Base-by-base conservation (phyloP, 78 protist species). In the Bodo saltans region DNA sequence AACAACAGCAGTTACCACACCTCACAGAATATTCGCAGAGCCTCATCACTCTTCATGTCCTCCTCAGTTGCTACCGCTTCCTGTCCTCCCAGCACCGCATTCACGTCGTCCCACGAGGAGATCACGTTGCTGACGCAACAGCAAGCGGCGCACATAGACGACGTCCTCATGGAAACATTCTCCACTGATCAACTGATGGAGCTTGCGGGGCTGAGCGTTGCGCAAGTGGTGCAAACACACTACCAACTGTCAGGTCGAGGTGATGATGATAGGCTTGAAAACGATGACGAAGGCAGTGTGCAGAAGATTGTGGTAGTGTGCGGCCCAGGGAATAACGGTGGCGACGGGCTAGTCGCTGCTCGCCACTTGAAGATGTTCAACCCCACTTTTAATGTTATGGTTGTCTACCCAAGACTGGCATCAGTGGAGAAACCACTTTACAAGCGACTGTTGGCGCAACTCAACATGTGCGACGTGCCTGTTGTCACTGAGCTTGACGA, bases 311-410 rank as follows among this genome's bases (percentile, higher is more conserved):
- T 88, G 30, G 47, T 69, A 25, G 33, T 84, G 23, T 69, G 78
- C 37, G 92, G 92, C n/a, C 87, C 93, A 0, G 93, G 93, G 39
- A 88, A 93, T 82, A 95, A 95, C 78, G 97, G 97, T 23, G 97
- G 97, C 30, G 97, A 95, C 67, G 97, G 97, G 25, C 81, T 95
- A 1, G 95, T 93, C 2, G 87, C 90, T 8, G 94, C 97, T 23
- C 85, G 97, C 33, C 97, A 94, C 72, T 68, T 94, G 32, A 52
- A 68, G 37, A 79, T 60, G n/a, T 94, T 91, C 68, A 95, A 95
- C 11, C n/a, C n/a, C n/a, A n/a, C n/a, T n/a, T 85, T 3, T 34
- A 29, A 53, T 42, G 89, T 84, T 0, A 42, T 69, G n/a, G 41
- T 93, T 37, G 83, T 86, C n/a, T 92, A 92, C 68, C 96, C 95